phyloP scores from a whole-genome alignment of 139 green algal genomes.

The Dunaliella primolecta region DNA sequence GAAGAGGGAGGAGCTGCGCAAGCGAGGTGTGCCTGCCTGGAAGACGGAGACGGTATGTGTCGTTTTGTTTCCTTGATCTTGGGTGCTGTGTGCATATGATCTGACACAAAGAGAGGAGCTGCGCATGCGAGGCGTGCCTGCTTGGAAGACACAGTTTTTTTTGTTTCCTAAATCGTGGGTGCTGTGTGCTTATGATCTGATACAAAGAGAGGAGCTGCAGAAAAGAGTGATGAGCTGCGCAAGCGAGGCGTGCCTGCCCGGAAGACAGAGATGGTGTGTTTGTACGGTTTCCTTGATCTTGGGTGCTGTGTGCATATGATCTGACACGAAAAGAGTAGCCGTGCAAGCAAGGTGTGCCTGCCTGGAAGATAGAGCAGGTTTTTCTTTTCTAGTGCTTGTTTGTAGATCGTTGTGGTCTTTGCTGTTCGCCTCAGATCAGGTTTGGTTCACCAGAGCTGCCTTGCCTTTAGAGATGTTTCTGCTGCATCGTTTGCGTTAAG shows the following conservation, averaged over 20 bases:
- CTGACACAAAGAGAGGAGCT: conserved; percentile 23
- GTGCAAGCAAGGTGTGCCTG: conserved; percentile 29
- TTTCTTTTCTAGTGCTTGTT: too few species aligned
- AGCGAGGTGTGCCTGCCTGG: conserved; percentile 40
- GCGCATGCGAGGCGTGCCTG: conserved; percentile 31
- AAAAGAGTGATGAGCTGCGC: conserved; percentile 32
- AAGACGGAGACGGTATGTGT: conserved; percentile 48
- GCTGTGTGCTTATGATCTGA: too few species aligned
- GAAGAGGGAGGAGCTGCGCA: conserved; percentile 33
- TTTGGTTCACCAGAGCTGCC: too few species aligned
- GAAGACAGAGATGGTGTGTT: conserved; percentile 49
- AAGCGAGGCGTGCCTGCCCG: conserved; percentile 35
- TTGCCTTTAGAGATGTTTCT: too few species aligned
- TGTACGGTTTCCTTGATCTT: too few species aligned
- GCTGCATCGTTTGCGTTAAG: too few species aligned
- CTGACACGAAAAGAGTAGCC: conserved; percentile 39
- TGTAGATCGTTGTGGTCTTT: too few species aligned
- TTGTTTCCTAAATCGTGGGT: too few species aligned
- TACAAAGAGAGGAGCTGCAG: too few species aligned
- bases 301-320: too few species aligned
- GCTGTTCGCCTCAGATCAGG: too few species aligned
- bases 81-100: neutral
- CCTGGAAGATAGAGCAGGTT: conserved; percentile 50
- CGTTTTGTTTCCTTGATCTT: neutral
- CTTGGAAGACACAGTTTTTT: conserved; percentile 49